Percentiles rank a stretch among this genome's conserved stretches.
Conservation (phyloP, 139 green algal genomes). For the Chlorella sp. region DNA sequence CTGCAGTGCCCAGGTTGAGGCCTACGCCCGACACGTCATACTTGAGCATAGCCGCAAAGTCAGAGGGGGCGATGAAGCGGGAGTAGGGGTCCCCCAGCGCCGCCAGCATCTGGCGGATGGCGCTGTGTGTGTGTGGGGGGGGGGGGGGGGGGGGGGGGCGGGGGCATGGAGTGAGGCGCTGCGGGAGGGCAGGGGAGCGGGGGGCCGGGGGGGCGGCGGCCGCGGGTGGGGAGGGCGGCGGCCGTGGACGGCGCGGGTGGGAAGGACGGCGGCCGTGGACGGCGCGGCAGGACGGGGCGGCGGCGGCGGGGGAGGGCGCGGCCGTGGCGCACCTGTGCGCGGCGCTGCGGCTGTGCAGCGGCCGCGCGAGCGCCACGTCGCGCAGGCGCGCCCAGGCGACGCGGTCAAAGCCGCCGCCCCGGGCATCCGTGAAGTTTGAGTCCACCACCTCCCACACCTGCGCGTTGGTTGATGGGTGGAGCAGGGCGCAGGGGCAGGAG, state of each 20-base stretch:
- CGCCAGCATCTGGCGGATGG: conserved; percentile 38
- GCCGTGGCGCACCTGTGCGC: conserved; percentile 29
- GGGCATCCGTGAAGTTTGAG: conserved; percentile 74
- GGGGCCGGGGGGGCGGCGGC: too few species aligned
- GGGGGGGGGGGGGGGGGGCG: neutral
- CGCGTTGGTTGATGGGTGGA: too few species aligned
- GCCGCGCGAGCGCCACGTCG: conserved; percentile 30
- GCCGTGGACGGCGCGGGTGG: too few species aligned
- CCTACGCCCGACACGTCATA: conserved; percentile 96
- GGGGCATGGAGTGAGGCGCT: neutral
- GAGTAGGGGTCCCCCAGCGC: conserved; percentile 88
- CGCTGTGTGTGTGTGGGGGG: conserved; percentile 1
- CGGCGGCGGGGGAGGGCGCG: too few species aligned
- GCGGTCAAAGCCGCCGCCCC: conserved; percentile 54
- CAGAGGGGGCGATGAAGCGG: conserved; percentile 76
- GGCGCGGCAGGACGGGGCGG: too few species aligned
- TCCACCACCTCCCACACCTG: conserved; percentile 80
- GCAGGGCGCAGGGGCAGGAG: too few species aligned
- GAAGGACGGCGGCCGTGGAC: too few species aligned
- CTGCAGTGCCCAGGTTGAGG: conserved; percentile 87
- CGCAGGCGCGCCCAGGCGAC: conserved; percentile 47
- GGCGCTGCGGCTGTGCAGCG: conserved; percentile 16
- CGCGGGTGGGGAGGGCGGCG: too few species aligned
- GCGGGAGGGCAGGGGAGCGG: neutral
- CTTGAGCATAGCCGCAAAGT: conserved; percentile 89